Evolutionary conservation across 768 basidiomycete genomes (phyloP).

Genomic region (Cytidiella melzeri): DNA sequence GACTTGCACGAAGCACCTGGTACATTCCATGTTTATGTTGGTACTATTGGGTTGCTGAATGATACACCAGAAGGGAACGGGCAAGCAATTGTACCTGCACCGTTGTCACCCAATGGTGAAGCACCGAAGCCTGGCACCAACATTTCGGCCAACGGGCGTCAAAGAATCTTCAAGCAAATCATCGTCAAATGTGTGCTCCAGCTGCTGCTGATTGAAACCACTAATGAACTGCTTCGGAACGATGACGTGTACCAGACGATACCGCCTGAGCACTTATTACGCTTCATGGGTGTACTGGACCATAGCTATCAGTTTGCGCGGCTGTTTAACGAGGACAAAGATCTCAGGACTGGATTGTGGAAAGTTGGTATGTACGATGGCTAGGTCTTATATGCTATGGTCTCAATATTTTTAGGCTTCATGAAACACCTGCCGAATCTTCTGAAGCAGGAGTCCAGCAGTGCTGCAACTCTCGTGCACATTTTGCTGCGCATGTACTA

Average conservation of each 20-base stretch:
- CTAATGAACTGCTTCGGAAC: constrained; percentile 91
- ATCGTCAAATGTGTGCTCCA: constrained; percentile 99
- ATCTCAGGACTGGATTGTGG: constrained; percentile 93
- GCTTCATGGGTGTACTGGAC: constrained; percentile 92
- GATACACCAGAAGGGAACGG: constrained; percentile 51
- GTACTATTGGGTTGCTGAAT: constrained; percentile 9
- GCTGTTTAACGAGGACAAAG: constrained; percentile 97
- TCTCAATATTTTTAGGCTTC: constrained; percentile 56
- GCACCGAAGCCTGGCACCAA: constrained; percentile 46
- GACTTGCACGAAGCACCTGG: constrained; percentile 47
- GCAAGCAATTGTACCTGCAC: constrained; percentile 75
- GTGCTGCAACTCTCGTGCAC: constrained; percentile 90
- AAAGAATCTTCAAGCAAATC: constrained; percentile 93
- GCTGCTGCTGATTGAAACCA: constrained; percentile 92
- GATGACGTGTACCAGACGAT: constrained; percentile 88
- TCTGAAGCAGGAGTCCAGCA: constrained; percentile 96
- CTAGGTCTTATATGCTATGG: not conserved
- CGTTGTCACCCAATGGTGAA: constrained; percentile 65
- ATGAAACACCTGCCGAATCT: constrained; percentile 99
- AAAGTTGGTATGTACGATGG: constrained; percentile 82
- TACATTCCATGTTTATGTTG: constrained; percentile 5
- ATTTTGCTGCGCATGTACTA: constrained; percentile 91
- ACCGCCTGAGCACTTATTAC: constrained; percentile 87
- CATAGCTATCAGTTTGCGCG: constrained; percentile 98
- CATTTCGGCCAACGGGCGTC: constrained; percentile 62